Evolutionary conservation across 179 eudicot genomes (phyloP).

Genomic region (Beta corolliflora): DNA sequence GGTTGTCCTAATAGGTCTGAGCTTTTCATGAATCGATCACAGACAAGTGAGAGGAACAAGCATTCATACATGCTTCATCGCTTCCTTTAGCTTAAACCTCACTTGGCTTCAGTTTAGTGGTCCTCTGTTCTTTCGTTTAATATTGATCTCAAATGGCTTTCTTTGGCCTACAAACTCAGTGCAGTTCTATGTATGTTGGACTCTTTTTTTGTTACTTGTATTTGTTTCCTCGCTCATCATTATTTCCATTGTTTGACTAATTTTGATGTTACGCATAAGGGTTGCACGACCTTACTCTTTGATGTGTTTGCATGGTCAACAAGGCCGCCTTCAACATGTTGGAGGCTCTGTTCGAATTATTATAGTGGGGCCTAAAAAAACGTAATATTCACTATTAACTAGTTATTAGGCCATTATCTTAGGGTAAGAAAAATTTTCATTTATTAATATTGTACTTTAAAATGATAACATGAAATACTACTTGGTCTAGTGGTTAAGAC

Average conservation of each 20-base stretch:
- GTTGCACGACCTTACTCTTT: no score
- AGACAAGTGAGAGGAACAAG: neutral
- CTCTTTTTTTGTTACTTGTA: neutral
- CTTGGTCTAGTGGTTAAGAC: no score
- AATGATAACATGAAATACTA: no score
- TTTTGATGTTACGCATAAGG: neutral
- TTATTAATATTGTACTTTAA: no score
- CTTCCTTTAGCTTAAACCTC: neutral
- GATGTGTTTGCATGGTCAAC: no score
- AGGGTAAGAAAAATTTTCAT: no score
- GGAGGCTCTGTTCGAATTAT: no score
- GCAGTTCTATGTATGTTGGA: neutral
- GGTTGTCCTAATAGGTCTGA: neutral
- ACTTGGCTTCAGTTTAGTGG: neutral
- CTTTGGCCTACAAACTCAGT: slow-evolving; percentile 4
- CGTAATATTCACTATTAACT: no score
- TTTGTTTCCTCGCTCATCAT: neutral
- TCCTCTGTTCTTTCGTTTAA: neutral
- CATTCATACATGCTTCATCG: neutral
- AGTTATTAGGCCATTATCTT: no score
- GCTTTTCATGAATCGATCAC: neutral
- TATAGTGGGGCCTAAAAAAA: no score
- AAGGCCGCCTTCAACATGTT: no score
- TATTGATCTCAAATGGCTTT: neutral
- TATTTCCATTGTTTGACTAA: neutral